Percentiles rank a stretch among this genome's conserved stretches.
phyloP scores from a whole-genome alignment of 2,329 filamentous ascomycete genomes.

The Colletotrichum sansevieriae region DNA sequence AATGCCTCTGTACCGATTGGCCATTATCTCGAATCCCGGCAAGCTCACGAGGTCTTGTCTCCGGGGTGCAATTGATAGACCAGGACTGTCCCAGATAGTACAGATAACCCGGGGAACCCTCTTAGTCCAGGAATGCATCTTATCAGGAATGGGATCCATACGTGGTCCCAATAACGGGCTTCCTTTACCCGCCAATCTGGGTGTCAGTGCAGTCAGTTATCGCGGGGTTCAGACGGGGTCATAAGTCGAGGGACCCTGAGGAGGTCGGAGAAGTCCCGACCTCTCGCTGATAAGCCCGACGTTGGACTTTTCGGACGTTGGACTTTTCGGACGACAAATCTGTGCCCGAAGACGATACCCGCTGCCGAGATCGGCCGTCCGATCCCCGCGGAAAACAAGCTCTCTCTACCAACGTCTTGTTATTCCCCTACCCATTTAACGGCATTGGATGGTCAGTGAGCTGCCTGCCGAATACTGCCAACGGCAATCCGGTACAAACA shows the following conservation, averaged over 20 bases:
- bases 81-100: constrained; percentile 10
- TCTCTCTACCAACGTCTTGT: constrained; percentile 9
- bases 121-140: constrained; percentile 10
- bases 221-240: constrained; percentile 19
- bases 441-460: neutral
- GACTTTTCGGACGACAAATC: constrained; percentile 20
- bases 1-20: constrained; percentile 27
- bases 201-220: constrained; percentile 6
- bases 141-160: constrained; percentile 25
- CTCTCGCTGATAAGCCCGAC: constrained; percentile 24
- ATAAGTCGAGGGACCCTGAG: constrained; percentile 5
- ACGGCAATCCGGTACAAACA: constrained; percentile 17
- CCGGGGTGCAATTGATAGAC: constrained; percentile 28
- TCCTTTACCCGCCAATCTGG: constrained; percentile 16
- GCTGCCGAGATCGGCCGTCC: constrained; percentile 34
- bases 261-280: neutral
- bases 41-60: constrained; percentile 18
- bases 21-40: constrained; percentile 29
- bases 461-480: constrained; percentile 3
- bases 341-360: constrained; percentile 16
- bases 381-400: constrained; percentile 30
- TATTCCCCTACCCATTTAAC: constrained; percentile 26
- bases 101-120: constrained; percentile 23
- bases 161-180: constrained; percentile 8
- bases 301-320: constrained; percentile 1